These are phyloP conservation scores for Arabis hirsuta DNA, from an alignment of 345 rosid species.

Conservation along the genomic window DNA sequence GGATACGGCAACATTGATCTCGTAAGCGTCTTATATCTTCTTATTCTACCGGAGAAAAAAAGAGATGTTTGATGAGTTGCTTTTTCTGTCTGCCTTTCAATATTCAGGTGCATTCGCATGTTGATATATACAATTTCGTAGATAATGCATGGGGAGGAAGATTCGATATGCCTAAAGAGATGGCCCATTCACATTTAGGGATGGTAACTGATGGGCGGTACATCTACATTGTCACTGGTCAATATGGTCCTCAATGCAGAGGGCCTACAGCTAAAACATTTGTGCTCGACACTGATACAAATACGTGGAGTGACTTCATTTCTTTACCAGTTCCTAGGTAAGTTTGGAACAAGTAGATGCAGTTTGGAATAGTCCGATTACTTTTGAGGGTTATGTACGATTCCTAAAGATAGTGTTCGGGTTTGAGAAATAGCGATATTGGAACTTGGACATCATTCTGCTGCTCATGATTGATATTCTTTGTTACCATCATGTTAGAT, in stretches of 20 bases:
- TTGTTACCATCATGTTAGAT: too few relatives aligned
- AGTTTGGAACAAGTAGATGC: too few relatives aligned
- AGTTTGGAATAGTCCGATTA: too few relatives aligned
- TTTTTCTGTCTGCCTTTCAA: not conserved
- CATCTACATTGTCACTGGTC: conserved; percentile 83
- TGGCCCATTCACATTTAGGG: conserved; percentile 99
- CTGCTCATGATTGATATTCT: too few relatives aligned
- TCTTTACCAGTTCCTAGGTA: conserved; percentile 93
- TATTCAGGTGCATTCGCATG: conserved; percentile 86
- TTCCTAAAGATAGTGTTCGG: too few relatives aligned
- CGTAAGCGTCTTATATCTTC: conserved; percentile 50
- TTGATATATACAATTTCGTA: conserved; percentile 82
- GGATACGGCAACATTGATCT: conserved; percentile 84
- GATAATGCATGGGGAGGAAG: conserved; percentile 87
- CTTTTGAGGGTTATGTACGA: too few relatives aligned
- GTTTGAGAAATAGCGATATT: too few relatives aligned
- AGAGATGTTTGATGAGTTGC: conserved; percentile 1
- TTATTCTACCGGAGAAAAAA: too few relatives aligned
- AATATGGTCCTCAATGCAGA: conserved; percentile 95
- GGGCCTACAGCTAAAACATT: conserved; percentile 86
- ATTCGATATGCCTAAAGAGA: conserved; percentile 96
- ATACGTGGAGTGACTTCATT: conserved; percentile 70
- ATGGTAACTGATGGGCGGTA: conserved; percentile 94
- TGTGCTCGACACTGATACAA: conserved; percentile 85
- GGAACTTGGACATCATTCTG: too few relatives aligned